Conservation (phyloP, 2,329 filamentous ascomycete genomes). For the Podosphaera leucotricha region DNA sequence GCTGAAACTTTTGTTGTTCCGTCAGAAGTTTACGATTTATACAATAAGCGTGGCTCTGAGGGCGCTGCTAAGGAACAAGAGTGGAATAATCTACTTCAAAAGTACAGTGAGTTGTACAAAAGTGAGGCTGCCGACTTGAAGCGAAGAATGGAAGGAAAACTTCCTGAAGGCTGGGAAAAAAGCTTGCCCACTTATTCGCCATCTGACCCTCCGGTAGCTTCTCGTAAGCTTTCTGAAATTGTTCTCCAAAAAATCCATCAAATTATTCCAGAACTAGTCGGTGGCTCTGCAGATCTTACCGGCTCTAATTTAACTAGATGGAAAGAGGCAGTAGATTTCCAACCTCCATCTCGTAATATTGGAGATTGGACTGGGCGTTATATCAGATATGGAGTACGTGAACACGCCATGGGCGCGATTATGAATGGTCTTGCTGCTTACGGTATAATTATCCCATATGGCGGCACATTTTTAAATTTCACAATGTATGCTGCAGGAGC, state of each 20-base stretch:
- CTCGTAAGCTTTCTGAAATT: constrained; percentile 87
- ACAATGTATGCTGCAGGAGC: constrained; percentile 93
- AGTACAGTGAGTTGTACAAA: constrained; percentile 61
- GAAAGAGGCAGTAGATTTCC: constrained; percentile 96
- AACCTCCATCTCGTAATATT: constrained; percentile 64
- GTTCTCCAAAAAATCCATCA: constrained; percentile 74
- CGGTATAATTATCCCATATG: constrained; percentile 80
- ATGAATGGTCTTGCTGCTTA: constrained; percentile 92
- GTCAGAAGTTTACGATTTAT: constrained; percentile 81
- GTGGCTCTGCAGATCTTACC: constrained; percentile 92
- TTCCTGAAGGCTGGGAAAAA: constrained; percentile 95
- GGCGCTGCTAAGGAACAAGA: constrained; percentile 78
- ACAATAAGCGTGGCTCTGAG: constrained; percentile 61
- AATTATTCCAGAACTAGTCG: constrained; percentile 69
- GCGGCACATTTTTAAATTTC: constrained; percentile 98
- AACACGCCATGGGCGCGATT: constrained; percentile 80
- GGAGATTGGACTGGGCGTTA: constrained; percentile 85
- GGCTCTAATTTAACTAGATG: constrained; percentile 96
- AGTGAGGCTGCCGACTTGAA: constrained; percentile 56
- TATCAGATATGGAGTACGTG: constrained; percentile 75
- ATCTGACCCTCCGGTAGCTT: constrained; percentile 61
- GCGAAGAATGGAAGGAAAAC: constrained; percentile 58
- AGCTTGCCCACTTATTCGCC: constrained; percentile 75
- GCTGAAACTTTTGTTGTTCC: constrained; percentile 82
- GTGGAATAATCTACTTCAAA: constrained; percentile 83